Percentiles rank a stretch among this genome's conserved stretches.
Evolutionary conservation across 2,329 filamentous ascomycete genomes (phyloP).

Genomic region (Plectosphaerella plurivora): DNA sequence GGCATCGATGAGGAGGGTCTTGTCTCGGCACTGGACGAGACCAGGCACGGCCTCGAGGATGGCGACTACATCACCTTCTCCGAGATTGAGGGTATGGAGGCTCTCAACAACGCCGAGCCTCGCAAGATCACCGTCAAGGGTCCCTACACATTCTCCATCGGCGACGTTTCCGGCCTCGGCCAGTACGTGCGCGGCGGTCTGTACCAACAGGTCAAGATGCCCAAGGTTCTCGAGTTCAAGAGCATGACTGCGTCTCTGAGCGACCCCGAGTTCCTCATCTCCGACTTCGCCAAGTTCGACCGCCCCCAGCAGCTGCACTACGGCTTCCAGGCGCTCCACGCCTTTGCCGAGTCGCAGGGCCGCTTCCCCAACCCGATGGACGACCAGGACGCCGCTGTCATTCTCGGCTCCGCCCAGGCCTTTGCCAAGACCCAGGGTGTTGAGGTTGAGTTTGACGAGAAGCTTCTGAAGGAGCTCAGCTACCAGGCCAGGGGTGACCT

Average conservation of each 20-base stretch:
- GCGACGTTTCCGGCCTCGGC: constrained; percentile 82
- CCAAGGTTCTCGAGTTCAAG: constrained; percentile 88
- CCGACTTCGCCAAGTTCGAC: constrained; percentile 97
- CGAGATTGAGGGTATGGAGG: constrained; percentile 89
- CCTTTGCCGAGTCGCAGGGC: constrained; percentile 72
- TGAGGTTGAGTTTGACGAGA: constrained; percentile 84
- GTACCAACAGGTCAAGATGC: constrained; percentile 98
- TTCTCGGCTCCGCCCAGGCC: constrained; percentile 70
- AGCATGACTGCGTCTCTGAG: constrained; percentile 71
- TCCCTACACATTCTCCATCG: constrained; percentile 96
- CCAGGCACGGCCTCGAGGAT: constrained; percentile 90
- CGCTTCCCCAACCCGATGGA: constrained; percentile 79
- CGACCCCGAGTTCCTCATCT: constrained; percentile 84
- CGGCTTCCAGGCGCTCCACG: constrained; percentile 87
- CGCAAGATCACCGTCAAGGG: constrained; percentile 91
- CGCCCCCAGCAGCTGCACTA: constrained; percentile 87
- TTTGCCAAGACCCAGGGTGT: constrained; percentile 71
- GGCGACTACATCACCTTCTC: constrained; percentile 95
- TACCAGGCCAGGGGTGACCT: constrained; percentile 92
- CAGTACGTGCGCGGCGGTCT: constrained; percentile 85
- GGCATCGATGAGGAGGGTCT: constrained; percentile 84
- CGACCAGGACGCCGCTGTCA: constrained; percentile 73
- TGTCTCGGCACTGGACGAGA: constrained; percentile 91
- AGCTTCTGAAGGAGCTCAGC: constrained; percentile 86
- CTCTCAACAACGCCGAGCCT: constrained; percentile 75